These are phyloP conservation scores for Spergularia azorica DNA, from an alignment of 179 eudicot species.

Conservation along the genomic window DNA sequence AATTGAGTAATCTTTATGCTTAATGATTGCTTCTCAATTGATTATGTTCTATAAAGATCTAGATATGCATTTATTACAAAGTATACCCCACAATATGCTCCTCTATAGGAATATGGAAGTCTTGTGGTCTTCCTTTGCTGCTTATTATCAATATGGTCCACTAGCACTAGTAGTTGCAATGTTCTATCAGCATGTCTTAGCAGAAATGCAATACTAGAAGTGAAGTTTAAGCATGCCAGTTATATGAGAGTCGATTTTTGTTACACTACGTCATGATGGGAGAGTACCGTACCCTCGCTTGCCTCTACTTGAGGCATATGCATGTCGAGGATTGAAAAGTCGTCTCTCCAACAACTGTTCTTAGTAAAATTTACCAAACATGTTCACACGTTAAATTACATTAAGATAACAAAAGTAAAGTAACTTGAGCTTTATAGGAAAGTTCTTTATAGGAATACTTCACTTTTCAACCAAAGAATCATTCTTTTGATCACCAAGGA, in stretches of 20 bases:
- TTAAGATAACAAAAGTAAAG: not conserved
- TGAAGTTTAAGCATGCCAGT: not conserved
- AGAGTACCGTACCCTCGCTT: no score
- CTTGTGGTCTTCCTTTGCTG: constrained; percentile 9
- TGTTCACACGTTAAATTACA: not conserved
- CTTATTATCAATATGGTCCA: constrained; percentile 25
- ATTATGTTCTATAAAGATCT: constrained; percentile 25
- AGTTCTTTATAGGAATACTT: not conserved
- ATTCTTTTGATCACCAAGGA: constrained; percentile 24
- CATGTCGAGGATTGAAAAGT: not conserved
- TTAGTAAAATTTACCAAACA: not conserved
- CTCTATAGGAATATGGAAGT: not conserved
- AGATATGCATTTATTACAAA: constrained; percentile 8
- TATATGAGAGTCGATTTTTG: no score
- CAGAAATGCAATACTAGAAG: not conserved
- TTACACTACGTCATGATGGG: no score
- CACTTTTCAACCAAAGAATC: constrained; percentile 23
- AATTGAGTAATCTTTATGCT: not conserved
- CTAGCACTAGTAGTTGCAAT: constrained; percentile 31
- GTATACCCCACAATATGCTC: constrained; percentile 15
- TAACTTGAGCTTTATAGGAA: no score
- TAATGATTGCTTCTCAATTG: constrained; percentile 24
- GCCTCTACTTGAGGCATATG: no score
- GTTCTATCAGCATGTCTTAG: constrained; percentile 25
- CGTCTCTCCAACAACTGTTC: not conserved